Base-by-base conservation (phyloP, 2,329 filamentous ascomycete species). In the Sarocladiaceae sp. region DNA sequence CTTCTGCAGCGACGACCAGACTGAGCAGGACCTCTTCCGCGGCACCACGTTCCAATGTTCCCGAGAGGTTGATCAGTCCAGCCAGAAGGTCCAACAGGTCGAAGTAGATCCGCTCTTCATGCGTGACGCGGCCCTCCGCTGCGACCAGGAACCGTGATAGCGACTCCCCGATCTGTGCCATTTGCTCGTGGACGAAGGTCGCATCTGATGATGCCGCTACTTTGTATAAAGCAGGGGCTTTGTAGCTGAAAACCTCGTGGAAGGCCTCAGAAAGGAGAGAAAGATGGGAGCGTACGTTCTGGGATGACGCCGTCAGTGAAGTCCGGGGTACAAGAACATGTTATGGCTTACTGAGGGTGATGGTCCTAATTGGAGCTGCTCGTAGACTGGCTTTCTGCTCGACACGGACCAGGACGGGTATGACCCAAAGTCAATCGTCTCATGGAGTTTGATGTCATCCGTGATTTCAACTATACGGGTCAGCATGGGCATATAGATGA, bases 211-310 rank as follows among this genome's bases (percentile, higher is more conserved):
- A 61, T 3, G 56, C 50, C 0, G 64, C 51, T 21, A 67, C 70
- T 51, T 78, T 79, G 59, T 74, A 74, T 6, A 70, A 65, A 2
- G 72, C 64, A 0, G 73, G 67, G 2, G 72, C 64, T 43, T 69
- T 73, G 54, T 70, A 72, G 19, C 56, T 54, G 4, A 79, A 55
- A 2, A 74, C 49, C 39, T 76, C 71, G 12, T 77, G 62, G 52
- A 75, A 78, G 3, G 66, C 65, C 50, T 80, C 76, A 1, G 70
- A 53, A 1, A 76, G 57, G 11, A 79, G 53, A 0, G 62, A 58
- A 0, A 80, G 55, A 35, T 77, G 76, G 2, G 65, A 65, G 2
- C 77, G 70, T 2, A 59, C 58, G 48, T 69, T 70, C 74, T 79
- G 47, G n/a, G n/a, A n/a, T n/a, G n/a, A n/a, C n/a, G n/a, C n/a